Evolutionary conservation across 768 basidiomycete species (phyloP).

Genomic region (Amanita rubescens): DNA sequence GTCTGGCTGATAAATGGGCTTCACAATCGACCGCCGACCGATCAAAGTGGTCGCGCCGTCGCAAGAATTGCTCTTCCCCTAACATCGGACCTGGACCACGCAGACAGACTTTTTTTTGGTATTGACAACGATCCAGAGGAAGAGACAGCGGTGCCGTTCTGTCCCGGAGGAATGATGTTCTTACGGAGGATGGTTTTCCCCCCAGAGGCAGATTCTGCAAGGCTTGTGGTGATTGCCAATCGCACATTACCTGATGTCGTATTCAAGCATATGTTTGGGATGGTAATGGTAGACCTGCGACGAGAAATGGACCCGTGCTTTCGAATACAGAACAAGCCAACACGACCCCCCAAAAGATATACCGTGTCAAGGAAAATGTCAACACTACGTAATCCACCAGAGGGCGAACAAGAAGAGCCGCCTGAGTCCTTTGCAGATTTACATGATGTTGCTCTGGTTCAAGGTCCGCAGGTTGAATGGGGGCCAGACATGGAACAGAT

Average conservation of each 20-base stretch:
- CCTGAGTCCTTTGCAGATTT: no score
- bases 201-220: neutral
- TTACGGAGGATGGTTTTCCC: neutral
- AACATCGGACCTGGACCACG: neutral
- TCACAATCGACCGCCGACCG: neutral
- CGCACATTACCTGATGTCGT: neutral
- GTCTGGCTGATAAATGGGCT: slow-evolving; percentile 1
- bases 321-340: neutral
- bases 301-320: no score
- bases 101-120: neutral
- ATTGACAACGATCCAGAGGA: neutral
- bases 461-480: neutral
- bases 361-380: no score
- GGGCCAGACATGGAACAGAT: neutral
- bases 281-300: neutral
- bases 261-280: neutral
- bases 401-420: no score
- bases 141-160: neutral
- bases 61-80: neutral
- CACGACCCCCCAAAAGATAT: no score
- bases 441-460: no score
- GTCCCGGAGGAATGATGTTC: neutral
- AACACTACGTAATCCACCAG: no score
- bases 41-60: neutral
- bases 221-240: neutral